These are phyloP conservation scores for Aspergillus japonicus DNA, from an alignment of 2,329 filamentous ascomycete species.

Conservation along the genomic window DNA sequence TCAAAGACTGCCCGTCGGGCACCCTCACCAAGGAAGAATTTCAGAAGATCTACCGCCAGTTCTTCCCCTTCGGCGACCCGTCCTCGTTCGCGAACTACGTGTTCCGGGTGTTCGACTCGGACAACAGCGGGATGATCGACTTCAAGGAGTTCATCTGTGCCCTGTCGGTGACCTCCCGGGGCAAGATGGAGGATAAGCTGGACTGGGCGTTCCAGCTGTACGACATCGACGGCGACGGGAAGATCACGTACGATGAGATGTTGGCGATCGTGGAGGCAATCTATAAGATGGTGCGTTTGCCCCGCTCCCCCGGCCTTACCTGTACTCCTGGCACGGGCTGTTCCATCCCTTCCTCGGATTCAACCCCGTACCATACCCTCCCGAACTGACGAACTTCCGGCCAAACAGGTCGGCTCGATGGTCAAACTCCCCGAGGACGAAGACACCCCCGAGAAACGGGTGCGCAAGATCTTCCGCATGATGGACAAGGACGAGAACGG, in stretches of 20 bases:
- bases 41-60: conserved; percentile 99
- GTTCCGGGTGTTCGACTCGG: conserved; percentile 97
- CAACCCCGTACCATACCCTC: conserved; percentile 5
- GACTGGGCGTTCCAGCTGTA: conserved; percentile 99
- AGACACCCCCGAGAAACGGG: conserved; percentile 97
- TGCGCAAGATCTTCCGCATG: conserved; percentile 98
- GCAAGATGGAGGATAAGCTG: conserved; percentile 99
- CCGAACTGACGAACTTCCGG: background rate
- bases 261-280: conserved; percentile 97
- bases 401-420: conserved; percentile 85
- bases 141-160: conserved; percentile 99
- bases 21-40: conserved; percentile 98
- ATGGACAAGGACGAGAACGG: conserved; percentile 99
- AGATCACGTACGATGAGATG: conserved; percentile 99
- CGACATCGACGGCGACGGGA: conserved; percentile 97
- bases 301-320: too few species aligned
- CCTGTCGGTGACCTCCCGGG: conserved; percentile 90
- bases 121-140: conserved; percentile 96
- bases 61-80: conserved; percentile 97
- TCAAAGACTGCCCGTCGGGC: conserved; percentile 96
- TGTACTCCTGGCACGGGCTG: background rate
- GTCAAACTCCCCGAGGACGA: conserved; percentile 98
- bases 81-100: conserved; percentile 98
- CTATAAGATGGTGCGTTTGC: conserved; percentile 85
- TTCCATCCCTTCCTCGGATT: background rate